Evolutionary conservation across 2,329 filamentous ascomycete species (phyloP).

Genomic region (Curvularia hawaiiensis): DNA sequence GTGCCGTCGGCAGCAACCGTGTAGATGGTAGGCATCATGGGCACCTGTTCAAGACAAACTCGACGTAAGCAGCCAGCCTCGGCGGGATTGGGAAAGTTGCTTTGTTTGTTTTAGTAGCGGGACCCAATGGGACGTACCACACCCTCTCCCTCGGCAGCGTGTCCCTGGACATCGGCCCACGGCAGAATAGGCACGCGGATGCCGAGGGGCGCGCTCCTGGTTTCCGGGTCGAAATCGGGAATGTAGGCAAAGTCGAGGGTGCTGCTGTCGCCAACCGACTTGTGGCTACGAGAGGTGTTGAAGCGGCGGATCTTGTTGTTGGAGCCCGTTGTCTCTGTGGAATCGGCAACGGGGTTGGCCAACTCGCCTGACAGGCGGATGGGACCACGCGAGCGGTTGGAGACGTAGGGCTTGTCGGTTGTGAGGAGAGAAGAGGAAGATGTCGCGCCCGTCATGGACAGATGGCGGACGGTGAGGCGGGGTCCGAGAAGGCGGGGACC

Average conservation of each 20-base stretch:
- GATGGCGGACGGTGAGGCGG: constrained; percentile 53
- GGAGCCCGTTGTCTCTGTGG: constrained; percentile 30
- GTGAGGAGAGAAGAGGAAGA: constrained; percentile 58
- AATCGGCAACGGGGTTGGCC: constrained; percentile 47
- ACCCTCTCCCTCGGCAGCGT: constrained; percentile 30
- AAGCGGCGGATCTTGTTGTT: constrained; percentile 57
- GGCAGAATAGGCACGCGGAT: constrained; percentile 58
- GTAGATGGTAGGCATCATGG: constrained; percentile 64
- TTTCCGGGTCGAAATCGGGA: constrained; percentile 56
- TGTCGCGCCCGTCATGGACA: constrained; percentile 66
- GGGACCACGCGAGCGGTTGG: constrained; percentile 47
- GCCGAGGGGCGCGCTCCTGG: constrained; percentile 39
- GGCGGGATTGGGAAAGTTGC: no score
- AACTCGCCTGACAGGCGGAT: constrained; percentile 58
- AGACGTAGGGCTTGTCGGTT: constrained; percentile 55
- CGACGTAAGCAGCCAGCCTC: background rate
- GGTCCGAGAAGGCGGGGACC: constrained; percentile 50
- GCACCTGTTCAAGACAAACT: constrained; percentile 26
- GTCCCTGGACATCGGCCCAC: constrained; percentile 27
- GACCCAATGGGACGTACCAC: constrained; percentile 22
- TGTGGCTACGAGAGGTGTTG: constrained; percentile 64
- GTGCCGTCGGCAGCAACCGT: constrained; percentile 57
- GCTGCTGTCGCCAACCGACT: constrained; percentile 62
- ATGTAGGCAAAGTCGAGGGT: constrained; percentile 69
- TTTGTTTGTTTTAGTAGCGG: background rate